Evolutionary conservation across 306 rosid species (phyloP), one percentile per base, ranked within the genome.

Genomic region (Cucurbita pepo): DNA sequence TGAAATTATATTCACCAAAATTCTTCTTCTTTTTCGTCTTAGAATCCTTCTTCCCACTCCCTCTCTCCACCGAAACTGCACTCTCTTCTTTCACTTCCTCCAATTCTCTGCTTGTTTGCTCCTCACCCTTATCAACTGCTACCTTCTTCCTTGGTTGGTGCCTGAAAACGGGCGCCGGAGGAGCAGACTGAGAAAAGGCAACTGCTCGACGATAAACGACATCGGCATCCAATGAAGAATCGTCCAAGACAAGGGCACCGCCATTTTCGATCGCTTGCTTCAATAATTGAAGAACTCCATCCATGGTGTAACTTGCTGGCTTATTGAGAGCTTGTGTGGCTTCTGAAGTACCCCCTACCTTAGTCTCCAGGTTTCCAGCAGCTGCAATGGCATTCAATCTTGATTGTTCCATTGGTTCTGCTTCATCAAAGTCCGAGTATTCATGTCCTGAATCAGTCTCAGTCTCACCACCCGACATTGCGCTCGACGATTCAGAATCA

Each of bases 241-340:
- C 82, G 8, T 84, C 87, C 75, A 91, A 79, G 60, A 89, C 75
- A 78, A 84, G 61, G 53, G 97, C 97, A 80, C 82, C 78, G 66
- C 97, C 96, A 71, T 79, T 78, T 76, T 78, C 92, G 52, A 89
- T 71, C 61, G 99, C 97, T 89, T 84, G 79, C 58, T 85, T 80
- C 79, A 88, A 67, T 48, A 91, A 87, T 75, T 77, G 79, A 3
- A 83, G 79, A 77, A 93, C 82, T 81, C 80, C 48, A 69, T 85
- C 80, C 1, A 15, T 40, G 80, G 80, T 5, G 80, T 81, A 30
- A 79, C 43, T 80, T 53, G 84, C 70, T 38, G 61, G 77, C 70
- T 38, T 64, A 60, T 43, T 52, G 40, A 34, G 77, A 86, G 59
- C 79, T 80, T 76, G 74, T 14, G 45, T 64, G 37, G 56, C 77